Base-by-base conservation (phyloP, 768 basidiomycete species). In the Punctularia strigosozonata region DNA sequence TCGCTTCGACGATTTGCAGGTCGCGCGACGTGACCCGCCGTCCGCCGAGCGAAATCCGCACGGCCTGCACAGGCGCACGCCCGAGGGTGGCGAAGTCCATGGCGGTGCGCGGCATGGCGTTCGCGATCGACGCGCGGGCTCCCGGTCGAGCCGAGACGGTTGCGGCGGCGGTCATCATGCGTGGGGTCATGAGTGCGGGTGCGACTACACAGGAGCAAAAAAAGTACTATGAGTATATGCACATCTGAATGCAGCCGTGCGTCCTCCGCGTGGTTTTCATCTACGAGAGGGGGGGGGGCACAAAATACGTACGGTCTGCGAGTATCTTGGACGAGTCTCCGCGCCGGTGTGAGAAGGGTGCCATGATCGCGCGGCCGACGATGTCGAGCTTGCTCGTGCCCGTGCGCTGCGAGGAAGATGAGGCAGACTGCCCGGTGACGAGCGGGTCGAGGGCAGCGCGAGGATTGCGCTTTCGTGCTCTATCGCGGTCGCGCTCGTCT, bases 161-260 rank as follows among this genome's bases (percentile, higher is more conserved):
- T 3, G 81, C 68, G 5, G 81, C 71, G 17, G 75, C 72, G 43
- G 70, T 74, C 44, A 88, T 73, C 75, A 89, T 80, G 40, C 77
- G 69, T 18, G 88, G 87, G 2, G 86, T 89, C 85, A 91, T 87
- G 49, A 91, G 85, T 44, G 80, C 78, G 10, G 87, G 87, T 12
- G 87, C 87, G 55, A 91, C 88, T 79, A 52, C 36, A 41, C 25
- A 36, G 40, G n/a, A 47, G 38, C n/a, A n/a, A 31, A 31, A 30
- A 36, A 14, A 42, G 38, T 13, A 23, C 36, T 7, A 24, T 30
- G 36, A 38, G 28, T 37, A 18, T 22, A 5, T 25, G n/a, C n/a
- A n/a, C 33, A 32, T 21, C 6, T 35, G 36, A 31, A 39, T 34
- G 41, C 30, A 40, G 43, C 31, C 28, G 25, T 14, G 15, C n/a